Conservation (phyloP, 257 asterid genomes). For the Plantago ovata region DNA sequence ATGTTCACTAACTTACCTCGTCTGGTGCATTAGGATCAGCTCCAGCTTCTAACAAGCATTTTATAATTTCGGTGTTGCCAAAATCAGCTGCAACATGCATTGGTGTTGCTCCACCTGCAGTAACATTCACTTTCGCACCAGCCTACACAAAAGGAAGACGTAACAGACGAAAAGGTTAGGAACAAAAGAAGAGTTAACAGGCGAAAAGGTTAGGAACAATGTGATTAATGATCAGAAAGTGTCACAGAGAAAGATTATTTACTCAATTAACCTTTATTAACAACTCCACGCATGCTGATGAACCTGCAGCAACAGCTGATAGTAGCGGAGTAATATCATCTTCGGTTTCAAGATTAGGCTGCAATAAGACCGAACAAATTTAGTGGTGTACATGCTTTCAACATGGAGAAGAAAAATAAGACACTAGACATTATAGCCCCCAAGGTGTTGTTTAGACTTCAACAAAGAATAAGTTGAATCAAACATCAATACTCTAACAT, state of each 20-base stretch:
- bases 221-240: background rate
- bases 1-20: constrained; percentile 44
- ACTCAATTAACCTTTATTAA: constrained; percentile 56
- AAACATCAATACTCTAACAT: background rate
- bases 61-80: constrained; percentile 66
- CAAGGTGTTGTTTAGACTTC: background rate
- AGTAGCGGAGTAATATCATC: constrained; percentile 84
- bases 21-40: constrained; percentile 79
- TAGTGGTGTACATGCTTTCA: background rate
- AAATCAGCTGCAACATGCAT: constrained; percentile 90
- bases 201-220: background rate
- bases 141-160: constrained; percentile 54
- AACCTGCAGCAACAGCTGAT: constrained; percentile 96
- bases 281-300: constrained; percentile 67
- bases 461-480: background rate
- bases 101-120: constrained; percentile 92
- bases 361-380: too few species aligned
- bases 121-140: constrained; percentile 68
- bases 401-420: background rate
- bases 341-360: constrained; percentile 55
- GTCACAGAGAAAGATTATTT: background rate
- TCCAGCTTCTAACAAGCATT: constrained; percentile 80
- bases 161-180: constrained; percentile 9
- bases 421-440: background rate
- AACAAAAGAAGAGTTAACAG: background rate